These are phyloP conservation scores for Citrus reticulata DNA, from an alignment of 345 rosid species.

Conservation along the genomic window DNA sequence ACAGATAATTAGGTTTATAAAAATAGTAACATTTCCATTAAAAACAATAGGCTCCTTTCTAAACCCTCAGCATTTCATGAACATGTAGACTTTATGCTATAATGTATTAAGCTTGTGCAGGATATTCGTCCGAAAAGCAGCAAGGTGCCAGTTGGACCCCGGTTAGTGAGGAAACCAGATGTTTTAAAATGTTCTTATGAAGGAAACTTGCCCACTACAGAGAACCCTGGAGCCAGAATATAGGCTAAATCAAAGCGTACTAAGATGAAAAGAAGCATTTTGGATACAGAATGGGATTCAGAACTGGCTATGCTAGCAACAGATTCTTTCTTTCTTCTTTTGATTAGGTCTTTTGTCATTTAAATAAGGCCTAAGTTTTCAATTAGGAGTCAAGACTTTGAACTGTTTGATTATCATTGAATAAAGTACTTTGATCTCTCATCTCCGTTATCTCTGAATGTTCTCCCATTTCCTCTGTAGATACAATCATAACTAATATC, in stretches of 20 bases:
- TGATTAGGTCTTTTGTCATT: not conserved
- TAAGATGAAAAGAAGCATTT: not conserved
- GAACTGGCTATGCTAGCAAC: not conserved
- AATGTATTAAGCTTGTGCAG: conserved; percentile 28
- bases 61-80: not conserved
- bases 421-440: too few relatives aligned
- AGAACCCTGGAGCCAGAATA: conserved; percentile 48
- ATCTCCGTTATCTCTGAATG: not conserved
- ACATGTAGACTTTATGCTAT: not conserved
- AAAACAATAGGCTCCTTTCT: too few relatives aligned
- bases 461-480: not conserved
- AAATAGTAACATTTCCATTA: too few relatives aligned
- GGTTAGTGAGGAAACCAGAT: conserved; percentile 59
- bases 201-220: conserved; percentile 65
- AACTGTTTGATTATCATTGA: not conserved
- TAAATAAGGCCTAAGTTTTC: not conserved
- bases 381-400: not conserved
- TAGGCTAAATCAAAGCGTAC: conserved; percentile 17
- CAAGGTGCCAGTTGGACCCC: conserved; percentile 66
- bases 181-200: conserved; percentile 70
- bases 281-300: not conserved
- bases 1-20: too few relatives aligned
- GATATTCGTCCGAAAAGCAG: conserved; percentile 70
- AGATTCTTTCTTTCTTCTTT: not conserved
- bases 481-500: not conserved